These are phyloP conservation scores for Coniochaeta ligniaria DNA, from an alignment of 2,329 filamentous ascomycete species.

Conservation along the genomic window DNA sequence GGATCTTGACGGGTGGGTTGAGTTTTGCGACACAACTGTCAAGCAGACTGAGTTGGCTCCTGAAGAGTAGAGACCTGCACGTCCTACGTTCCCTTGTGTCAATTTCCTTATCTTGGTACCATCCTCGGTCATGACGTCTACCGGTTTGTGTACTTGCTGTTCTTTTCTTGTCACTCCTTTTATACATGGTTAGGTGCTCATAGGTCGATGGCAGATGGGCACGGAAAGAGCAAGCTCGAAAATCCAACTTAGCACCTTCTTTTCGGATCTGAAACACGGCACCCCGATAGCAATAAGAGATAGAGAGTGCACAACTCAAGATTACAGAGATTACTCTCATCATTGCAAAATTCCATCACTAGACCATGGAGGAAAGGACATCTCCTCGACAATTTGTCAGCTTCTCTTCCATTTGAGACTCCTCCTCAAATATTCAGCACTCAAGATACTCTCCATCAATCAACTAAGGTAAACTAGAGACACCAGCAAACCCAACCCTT, in stretches of 20 bases:
- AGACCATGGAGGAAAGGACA: too few relatives aligned
- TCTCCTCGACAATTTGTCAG: too few relatives aligned
- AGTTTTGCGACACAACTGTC: slow-evolving; percentile 38
- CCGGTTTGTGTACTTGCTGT: background rate
- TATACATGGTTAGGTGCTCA: background rate
- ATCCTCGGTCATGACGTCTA: background rate
- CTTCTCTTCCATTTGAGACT: too few relatives aligned
- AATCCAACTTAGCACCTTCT: background rate
- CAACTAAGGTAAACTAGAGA: too few relatives aligned
- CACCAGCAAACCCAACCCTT: background rate
- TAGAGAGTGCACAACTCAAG: background rate
- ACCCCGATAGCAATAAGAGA: background rate
- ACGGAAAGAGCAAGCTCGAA: background rate
- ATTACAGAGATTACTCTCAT: background rate
- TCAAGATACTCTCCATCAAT: too few relatives aligned
- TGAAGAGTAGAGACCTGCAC: background rate
- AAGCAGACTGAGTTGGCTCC: background rate
- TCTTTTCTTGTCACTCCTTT: background rate
- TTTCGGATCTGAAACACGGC: background rate
- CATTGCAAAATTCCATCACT: too few relatives aligned
- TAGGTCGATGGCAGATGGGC: background rate
- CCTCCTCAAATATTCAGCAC: too few relatives aligned
- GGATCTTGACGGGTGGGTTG: slow-evolving; percentile 55
- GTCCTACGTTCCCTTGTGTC: background rate
- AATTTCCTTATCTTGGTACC: background rate